A percentile compares a stretch with the other conserved stretches of the same genome.
These are phyloP conservation scores for Anthoceros angustus DNA, from an alignment of 225 moss, liverwort and hornwort species.

Conservation along the genomic window DNA sequence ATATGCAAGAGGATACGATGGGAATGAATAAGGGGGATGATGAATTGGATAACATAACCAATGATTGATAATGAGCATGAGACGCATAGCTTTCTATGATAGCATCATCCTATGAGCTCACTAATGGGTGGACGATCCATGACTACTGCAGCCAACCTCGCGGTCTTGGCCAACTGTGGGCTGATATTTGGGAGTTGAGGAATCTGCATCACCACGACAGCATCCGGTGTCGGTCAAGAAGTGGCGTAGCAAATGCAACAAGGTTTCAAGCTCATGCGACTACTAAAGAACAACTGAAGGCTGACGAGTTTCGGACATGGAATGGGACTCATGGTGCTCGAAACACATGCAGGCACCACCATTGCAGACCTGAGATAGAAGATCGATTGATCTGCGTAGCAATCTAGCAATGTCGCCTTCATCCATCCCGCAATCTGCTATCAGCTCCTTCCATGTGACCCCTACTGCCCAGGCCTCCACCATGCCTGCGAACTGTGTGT, in stretches of 20 bases:
- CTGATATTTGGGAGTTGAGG: conserved; percentile 76
- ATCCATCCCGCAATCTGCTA: conserved; percentile 80
- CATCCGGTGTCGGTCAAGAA: conserved; percentile 6
- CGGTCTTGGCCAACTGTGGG: conserved; percentile 51
- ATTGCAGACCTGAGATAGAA: conserved; percentile 49
- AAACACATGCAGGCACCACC: too few species aligned
- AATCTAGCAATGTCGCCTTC: conserved; percentile 92
- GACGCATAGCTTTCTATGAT: not conserved
- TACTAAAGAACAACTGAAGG: not conserved
- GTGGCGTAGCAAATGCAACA: not conserved
- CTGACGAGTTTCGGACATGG: not conserved
- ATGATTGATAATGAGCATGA: too few species aligned
- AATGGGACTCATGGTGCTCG: too few species aligned
- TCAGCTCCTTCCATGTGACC: conserved; percentile 92
- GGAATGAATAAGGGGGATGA: too few species aligned
- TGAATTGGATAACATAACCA: too few species aligned
- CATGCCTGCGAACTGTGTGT: conserved; percentile 79
- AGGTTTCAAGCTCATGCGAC: not conserved
- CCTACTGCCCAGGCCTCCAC: conserved; percentile 95
- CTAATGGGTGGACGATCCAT: conserved; percentile 97
- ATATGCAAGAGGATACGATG: too few species aligned
- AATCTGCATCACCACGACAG: conserved; percentile 26
- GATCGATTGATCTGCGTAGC: conserved; percentile 84
- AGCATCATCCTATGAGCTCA: conserved; percentile 56
- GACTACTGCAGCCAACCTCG: conserved; percentile 53